phyloP scores from a whole-genome alignment of 2,329 filamentous ascomycete genomes.

The Trichophyton simii region DNA sequence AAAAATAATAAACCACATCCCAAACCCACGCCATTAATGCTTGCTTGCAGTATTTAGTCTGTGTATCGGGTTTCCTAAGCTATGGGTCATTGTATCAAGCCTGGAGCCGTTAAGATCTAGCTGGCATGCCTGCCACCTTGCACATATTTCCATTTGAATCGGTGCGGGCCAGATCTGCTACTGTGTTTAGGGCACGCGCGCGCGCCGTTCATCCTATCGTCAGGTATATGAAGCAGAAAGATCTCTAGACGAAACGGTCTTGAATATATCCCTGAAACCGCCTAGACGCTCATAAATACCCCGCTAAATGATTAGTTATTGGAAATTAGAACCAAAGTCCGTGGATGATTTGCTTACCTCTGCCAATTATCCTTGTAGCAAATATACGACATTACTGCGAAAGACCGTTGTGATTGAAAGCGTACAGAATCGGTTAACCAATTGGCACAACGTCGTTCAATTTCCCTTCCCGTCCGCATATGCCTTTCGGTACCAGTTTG shows the following conservation, averaged over 20 bases:
- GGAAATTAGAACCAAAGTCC: not conserved
- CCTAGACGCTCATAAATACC: not conserved
- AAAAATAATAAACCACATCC: not conserved
- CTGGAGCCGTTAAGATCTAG: no score
- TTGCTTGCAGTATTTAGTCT: not conserved
- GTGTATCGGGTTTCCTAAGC: not conserved
- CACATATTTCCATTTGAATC: not conserved
- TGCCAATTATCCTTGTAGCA: not conserved
- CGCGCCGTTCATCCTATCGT: not conserved
- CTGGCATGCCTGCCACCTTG: not conserved
- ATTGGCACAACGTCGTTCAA: not conserved
- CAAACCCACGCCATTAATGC: not conserved
- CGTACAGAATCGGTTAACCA: not conserved
- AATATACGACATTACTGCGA: no score
- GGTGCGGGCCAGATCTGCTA: not conserved
- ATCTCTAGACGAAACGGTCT: not conserved
- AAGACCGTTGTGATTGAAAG: no score
- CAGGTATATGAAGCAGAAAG: not conserved
- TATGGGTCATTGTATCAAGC: no score
- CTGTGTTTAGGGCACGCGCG: not conserved
- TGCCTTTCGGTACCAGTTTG: constrained; percentile 11
- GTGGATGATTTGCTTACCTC: no score
- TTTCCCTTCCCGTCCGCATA: constrained; percentile 1
- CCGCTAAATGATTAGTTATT: not conserved
- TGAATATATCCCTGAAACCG: not conserved